A percentile compares a stretch with the other conserved stretches of the same genome.
phyloP scores from a whole-genome alignment of 2,329 filamentous ascomycete species.

The Penicillium sp. region DNA sequence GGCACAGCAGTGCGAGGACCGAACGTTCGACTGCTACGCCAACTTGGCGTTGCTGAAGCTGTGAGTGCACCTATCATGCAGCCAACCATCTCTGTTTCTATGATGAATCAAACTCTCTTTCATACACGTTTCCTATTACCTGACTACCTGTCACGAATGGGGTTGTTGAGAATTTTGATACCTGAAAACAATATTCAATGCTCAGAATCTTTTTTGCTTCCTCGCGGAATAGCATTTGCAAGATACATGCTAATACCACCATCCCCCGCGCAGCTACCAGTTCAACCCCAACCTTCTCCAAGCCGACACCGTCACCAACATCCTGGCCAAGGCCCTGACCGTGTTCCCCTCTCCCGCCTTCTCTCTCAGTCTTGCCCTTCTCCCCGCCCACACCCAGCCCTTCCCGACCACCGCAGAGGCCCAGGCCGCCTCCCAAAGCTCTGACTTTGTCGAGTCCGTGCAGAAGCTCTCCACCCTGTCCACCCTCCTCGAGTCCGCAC shows the following conservation, averaged over 20 bases:
- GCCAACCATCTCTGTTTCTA: slow-evolving; percentile 24
- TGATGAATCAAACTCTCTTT: slow-evolving; percentile 69
- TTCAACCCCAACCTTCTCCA: slow-evolving; percentile 98
- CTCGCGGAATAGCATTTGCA: neutral
- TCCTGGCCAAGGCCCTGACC: slow-evolving; percentile 95
- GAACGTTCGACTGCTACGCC: slow-evolving; percentile 92
- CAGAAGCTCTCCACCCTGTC: slow-evolving; percentile 80
- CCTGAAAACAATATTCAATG: slow-evolving; percentile 55
- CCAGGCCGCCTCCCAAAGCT: slow-evolving; percentile 35
- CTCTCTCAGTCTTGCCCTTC: slow-evolving; percentile 86
- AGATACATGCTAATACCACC: slow-evolving; percentile 9
- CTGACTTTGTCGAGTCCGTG: slow-evolving; percentile 74
- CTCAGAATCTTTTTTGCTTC: neutral
- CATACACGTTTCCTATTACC: slow-evolving; percentile 97
- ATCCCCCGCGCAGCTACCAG: slow-evolving; percentile 67
- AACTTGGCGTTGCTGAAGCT: slow-evolving; percentile 95
- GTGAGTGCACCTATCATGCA: slow-evolving; percentile 51
- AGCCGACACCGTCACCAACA: slow-evolving; percentile 96
- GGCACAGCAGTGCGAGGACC: slow-evolving; percentile 86
- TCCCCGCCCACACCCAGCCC: slow-evolving; percentile 73
- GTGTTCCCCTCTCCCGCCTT: slow-evolving; percentile 97
- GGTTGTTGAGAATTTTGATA: slow-evolving; percentile 65
- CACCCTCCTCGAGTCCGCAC: slow-evolving; percentile 79
- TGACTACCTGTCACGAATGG: slow-evolving; percentile 56
- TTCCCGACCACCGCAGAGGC: slow-evolving; percentile 51